A percentile compares a stretch with the other conserved stretches of the same genome.
These are phyloP conservation scores for Botrytis deweyae DNA, from an alignment of 2,329 filamentous ascomycete genomes.

Conservation along the genomic window DNA sequence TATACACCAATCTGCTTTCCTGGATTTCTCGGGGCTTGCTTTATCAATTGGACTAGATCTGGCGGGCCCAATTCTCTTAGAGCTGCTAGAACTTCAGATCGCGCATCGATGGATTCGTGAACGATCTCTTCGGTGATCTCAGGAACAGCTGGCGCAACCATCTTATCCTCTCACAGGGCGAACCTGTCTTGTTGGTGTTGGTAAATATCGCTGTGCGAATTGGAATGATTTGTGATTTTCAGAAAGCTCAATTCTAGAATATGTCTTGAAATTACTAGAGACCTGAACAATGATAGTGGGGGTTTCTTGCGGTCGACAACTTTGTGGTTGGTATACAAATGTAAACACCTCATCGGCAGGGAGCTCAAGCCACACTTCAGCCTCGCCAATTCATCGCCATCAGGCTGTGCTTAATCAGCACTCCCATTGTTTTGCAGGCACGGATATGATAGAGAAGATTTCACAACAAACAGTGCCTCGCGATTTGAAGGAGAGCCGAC, in stretches of 20 bases:
- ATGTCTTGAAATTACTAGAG: neutral
- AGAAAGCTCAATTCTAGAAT: neutral
- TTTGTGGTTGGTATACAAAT: slow-evolving; percentile 2
- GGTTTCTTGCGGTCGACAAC: slow-evolving; percentile 5
- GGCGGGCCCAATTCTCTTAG: slow-evolving; percentile 93
- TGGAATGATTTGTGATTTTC: neutral
- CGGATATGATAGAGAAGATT: neutral
- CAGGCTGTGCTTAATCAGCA: slow-evolving; percentile 10
- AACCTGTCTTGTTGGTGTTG: slow-evolving; percentile 13
- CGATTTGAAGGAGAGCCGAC: neutral
- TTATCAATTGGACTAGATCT: slow-evolving; percentile 92
- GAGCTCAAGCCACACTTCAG: slow-evolving; percentile 18
- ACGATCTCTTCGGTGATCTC: slow-evolving; percentile 93
- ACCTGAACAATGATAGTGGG: neutral
- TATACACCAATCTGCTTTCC: slow-evolving; percentile 83
- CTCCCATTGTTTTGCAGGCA: neutral
- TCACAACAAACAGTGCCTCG: neutral
- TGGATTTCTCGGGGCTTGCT: slow-evolving; percentile 60
- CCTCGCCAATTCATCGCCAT: neutral
- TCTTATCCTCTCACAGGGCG: slow-evolving; percentile 25
- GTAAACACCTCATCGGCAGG: slow-evolving; percentile 18
- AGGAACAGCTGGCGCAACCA: slow-evolving; percentile 64
- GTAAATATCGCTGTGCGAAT: neutral
- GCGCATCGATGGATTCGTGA: slow-evolving; percentile 86
- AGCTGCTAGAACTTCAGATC: slow-evolving; percentile 81